Evolutionary conservation across 1,284 basidiomycete species (phyloP).

Genomic region (Chondrostereum purpureum): DNA sequence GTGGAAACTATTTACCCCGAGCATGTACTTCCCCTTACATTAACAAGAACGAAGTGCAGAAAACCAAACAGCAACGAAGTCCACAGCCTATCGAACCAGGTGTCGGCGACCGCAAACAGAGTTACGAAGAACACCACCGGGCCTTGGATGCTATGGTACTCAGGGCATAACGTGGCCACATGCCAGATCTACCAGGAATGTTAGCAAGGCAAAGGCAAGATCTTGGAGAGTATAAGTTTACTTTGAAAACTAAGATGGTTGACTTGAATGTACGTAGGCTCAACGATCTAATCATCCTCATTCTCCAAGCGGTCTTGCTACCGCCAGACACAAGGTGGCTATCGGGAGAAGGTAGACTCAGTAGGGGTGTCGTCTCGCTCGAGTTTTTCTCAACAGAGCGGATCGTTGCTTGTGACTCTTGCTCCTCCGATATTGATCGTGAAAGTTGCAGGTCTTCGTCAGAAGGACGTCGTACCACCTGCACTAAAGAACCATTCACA

Average conservation of each 20-base stretch:
- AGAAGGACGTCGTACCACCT: not conserved
- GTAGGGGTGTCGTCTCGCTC: not conserved
- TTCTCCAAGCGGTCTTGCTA: not conserved
- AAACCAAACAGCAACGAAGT: slow-evolving; percentile 31
- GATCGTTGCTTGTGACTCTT: too few relatives aligned
- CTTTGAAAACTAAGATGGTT: slow-evolving; percentile 41
- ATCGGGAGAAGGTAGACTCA: not conserved
- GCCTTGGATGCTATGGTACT: slow-evolving; percentile 12
- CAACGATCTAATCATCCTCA: slow-evolving; percentile 12
- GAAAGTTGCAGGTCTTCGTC: not conserved
- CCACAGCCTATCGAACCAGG: slow-evolving; percentile 33
- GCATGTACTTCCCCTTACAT: too few relatives aligned
- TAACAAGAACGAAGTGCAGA: slow-evolving; percentile 27
- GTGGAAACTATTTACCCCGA: too few relatives aligned
- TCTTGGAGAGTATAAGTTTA: slow-evolving; percentile 14
- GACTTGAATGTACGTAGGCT: slow-evolving; percentile 31
- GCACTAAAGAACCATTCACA: not conserved
- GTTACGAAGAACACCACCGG: slow-evolving; percentile 20
- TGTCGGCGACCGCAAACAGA: slow-evolving; percentile 38
- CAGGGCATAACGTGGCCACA: slow-evolving; percentile 27
- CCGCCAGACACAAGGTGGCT: not conserved
- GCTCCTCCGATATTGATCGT: not conserved
- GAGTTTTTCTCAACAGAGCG: too few relatives aligned
- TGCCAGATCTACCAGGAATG: slow-evolving; percentile 22
- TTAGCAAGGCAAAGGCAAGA: slow-evolving; percentile 2